These are phyloP conservation scores for Solanum pimpinellifolium DNA, from an alignment of 257 asterid species.

Conservation along the genomic window DNA sequence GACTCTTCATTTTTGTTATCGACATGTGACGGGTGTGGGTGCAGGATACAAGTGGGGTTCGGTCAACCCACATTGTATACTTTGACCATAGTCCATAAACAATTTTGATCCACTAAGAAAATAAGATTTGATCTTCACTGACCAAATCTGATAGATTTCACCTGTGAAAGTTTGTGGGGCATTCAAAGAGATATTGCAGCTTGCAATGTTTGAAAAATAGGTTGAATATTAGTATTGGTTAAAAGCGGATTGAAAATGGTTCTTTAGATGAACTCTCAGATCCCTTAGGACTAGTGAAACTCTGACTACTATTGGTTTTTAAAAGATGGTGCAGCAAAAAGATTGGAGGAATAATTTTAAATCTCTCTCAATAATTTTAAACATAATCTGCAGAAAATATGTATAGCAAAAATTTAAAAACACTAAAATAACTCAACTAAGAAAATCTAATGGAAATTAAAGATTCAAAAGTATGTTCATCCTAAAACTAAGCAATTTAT, in stretches of 20 bases:
- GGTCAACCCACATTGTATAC: not conserved
- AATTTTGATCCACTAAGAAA: not conserved
- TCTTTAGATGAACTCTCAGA: not conserved
- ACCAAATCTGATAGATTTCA: not conserved
- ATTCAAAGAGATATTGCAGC: not conserved
- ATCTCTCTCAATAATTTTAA: not conserved
- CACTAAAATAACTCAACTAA: not conserved
- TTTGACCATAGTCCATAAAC: not conserved
- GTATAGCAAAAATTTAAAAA: not conserved
- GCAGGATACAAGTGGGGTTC: not conserved
- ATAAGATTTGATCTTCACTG: not conserved
- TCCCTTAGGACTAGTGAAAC: not conserved
- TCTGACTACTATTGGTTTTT: not conserved
- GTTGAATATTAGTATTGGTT: not conserved
- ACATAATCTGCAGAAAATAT: not conserved
- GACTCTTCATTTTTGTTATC: not conserved
- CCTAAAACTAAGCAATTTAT: not conserved
- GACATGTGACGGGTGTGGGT: not conserved
- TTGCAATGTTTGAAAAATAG: not conserved
- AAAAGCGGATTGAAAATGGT: not conserved
- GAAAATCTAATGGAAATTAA: not conserved
- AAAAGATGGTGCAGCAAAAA: not conserved
- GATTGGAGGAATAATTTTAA: not conserved
- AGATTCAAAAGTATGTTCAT: not conserved
- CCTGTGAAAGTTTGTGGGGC: not conserved